Conservation (phyloP, 768 basidiomycete species). For the Macrolepiota albuminosa region DNA sequence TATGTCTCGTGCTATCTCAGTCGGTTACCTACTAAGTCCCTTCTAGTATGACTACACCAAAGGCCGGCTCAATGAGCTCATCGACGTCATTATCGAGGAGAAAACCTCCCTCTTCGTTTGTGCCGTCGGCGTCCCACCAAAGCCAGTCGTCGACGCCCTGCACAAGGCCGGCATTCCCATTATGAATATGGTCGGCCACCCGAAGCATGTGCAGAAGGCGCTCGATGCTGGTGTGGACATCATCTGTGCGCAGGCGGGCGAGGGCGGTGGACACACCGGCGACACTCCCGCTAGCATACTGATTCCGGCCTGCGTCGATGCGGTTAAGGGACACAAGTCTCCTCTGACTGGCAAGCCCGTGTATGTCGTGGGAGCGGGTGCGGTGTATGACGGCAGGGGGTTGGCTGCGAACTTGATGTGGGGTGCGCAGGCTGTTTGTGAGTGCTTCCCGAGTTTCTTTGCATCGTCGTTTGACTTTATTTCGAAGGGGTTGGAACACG, state of each 20-base stretch:
- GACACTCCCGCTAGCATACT: slow-evolving; percentile 80
- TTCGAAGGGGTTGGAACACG: slow-evolving; percentile 74
- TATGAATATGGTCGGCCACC: slow-evolving; percentile 98
- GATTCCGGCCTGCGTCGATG: slow-evolving; percentile 88
- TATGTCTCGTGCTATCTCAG: slow-evolving; percentile 23
- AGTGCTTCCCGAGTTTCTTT: slow-evolving; percentile 21
- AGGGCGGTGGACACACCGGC: slow-evolving; percentile 89
- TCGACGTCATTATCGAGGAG: slow-evolving; percentile 91
- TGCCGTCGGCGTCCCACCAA: slow-evolving; percentile 85
- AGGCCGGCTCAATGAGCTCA: slow-evolving; percentile 76
- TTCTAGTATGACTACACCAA: slow-evolving; percentile 82
- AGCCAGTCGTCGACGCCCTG: slow-evolving; percentile 70
- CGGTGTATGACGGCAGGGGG: slow-evolving; percentile 84
- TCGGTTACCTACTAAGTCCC: neutral
- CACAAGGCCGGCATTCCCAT: slow-evolving; percentile 82
- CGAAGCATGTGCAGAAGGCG: slow-evolving; percentile 81
- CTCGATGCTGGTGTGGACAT: slow-evolving; percentile 84
- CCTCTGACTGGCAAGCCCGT: slow-evolving; percentile 80
- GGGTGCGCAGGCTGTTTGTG: slow-evolving; percentile 86
- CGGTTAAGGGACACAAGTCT: slow-evolving; percentile 68
- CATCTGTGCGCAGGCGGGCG: slow-evolving; percentile 92
- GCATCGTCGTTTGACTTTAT: neutral
- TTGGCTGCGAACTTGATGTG: slow-evolving; percentile 85
- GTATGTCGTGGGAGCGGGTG: slow-evolving; percentile 89
- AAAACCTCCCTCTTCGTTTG: slow-evolving; percentile 86